Base-by-base conservation (phyloP, 805 yeast species). In the Candida michaelii region DNA sequence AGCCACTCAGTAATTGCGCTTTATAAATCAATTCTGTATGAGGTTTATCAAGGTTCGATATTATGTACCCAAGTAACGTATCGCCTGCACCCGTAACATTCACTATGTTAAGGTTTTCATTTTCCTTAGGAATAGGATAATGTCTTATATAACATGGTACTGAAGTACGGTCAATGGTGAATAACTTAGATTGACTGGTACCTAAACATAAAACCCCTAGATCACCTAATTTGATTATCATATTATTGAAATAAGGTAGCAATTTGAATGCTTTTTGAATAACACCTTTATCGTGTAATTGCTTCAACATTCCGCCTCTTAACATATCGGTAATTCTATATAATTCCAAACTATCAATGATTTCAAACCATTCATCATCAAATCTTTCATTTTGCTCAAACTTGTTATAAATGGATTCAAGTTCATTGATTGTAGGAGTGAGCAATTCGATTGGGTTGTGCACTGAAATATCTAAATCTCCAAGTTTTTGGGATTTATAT, bases 1-100 rank as follows among this genome's bases (percentile, higher is more conserved):
- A 42, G 4, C 74, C 75, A 43, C 72, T 64, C n/a, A 73, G 71
- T 10, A 69, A 42, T 45, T 70, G 75, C 3, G 69, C 55, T 32
- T 64, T 65, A 46, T 66, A 47, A 5, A 70, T 50, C 13, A 58
- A 38, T 14, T 30, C 19, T 3, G 32, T 10, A 9, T 5, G 12
- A 4, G 46, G 39, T 21, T 8, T 16, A 11, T 33, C 23, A 10
- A 46, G 36, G 24, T 55, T 46, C 2, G 82, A 65, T 10, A 79
- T 58, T 16, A 89, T 48, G 19, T 73, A 78, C 0, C 96, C 96
- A 21, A 80, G 73, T 32, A 89, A 69, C 0, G 93, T 74, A 60
- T 89, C 96, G 9, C 96, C 97, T 0, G 95, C 95, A 2, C 96
- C 97, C 8, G 91, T 87, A 24, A 85, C 95, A 50, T 82, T 86